Evolutionary conservation across 2,329 filamentous ascomycete genomes (phyloP).

Genomic region (Ascochyta koolunga): DNA sequence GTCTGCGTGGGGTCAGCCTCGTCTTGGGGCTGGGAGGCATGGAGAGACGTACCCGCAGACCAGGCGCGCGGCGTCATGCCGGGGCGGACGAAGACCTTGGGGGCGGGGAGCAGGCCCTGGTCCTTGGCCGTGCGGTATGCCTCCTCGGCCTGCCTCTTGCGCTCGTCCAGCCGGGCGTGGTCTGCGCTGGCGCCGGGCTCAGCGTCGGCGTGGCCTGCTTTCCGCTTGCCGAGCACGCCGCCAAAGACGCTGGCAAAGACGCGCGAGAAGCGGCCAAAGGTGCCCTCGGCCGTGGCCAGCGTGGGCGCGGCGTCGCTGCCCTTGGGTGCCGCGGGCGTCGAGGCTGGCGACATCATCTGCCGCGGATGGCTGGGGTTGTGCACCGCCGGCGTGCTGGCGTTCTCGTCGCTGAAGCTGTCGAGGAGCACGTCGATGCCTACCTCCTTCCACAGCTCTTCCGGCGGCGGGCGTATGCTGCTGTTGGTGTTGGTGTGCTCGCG

Average conservation of each 20-base stretch:
- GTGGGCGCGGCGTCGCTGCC: conserved; percentile 7
- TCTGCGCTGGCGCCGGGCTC: conserved; percentile 21
- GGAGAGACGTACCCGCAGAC: conserved; percentile 8
- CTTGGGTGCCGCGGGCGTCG: conserved; percentile 4
- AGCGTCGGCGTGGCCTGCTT: conserved; percentile 31
- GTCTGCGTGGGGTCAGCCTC: not conserved
- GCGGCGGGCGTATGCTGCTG: conserved; percentile 38
- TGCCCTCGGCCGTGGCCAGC: conserved; percentile 23
- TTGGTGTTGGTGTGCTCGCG: conserved; percentile 40
- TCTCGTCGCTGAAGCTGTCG: conserved; percentile 34
- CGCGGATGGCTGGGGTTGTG: not conserved
- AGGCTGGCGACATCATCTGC: not conserved
- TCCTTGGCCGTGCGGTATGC: conserved; percentile 43
- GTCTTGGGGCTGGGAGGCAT: not conserved
- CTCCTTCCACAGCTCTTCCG: conserved; percentile 38
- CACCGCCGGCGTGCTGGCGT: conserved; percentile 21
- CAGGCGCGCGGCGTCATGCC: conserved; percentile 16
- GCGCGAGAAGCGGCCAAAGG: conserved; percentile 38
- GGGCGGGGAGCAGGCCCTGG: conserved; percentile 40
- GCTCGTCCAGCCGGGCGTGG: conserved; percentile 29
- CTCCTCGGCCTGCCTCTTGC: conserved; percentile 38
- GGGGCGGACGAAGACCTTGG: conserved; percentile 41
- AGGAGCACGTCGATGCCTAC: conserved; percentile 33
- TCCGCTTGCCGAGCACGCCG: conserved; percentile 40
- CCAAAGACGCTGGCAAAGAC: conserved; percentile 34